Percentiles rank a stretch among this genome's conserved stretches.
Conservation (phyloP, 441 rosid species). For the Breynia disticha region DNA sequence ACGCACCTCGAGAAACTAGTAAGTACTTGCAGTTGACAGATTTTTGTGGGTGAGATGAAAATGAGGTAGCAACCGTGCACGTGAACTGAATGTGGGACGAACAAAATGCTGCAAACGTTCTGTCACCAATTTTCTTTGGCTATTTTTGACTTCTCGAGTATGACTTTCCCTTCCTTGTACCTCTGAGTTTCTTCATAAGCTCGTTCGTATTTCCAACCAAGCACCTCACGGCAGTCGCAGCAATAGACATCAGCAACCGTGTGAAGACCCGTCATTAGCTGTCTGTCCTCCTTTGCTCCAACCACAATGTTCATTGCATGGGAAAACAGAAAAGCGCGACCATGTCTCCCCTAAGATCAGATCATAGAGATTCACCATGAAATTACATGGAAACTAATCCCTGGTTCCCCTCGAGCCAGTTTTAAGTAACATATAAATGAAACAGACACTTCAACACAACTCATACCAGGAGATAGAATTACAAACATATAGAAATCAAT, state of each 20-base stretch:
- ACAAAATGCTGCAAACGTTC: constrained; percentile 9
- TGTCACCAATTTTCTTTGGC: constrained; percentile 47
- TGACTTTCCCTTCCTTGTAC: constrained; percentile 69
- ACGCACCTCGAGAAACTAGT: constrained; percentile 11
- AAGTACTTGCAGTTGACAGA: constrained; percentile 19
- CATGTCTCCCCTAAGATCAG: constrained; percentile 45
- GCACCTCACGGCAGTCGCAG: constrained; percentile 41
- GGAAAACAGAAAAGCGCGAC: constrained; percentile 58
- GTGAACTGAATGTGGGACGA: constrained; percentile 8
- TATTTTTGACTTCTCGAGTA: constrained; percentile 55
- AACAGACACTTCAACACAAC: too few relatives aligned
- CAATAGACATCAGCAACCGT: constrained; percentile 56
- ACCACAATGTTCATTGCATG: constrained; percentile 49
- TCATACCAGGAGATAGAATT: too few relatives aligned
- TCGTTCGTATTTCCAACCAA: constrained; percentile 72
- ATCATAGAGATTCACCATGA: background rate
- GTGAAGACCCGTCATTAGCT: constrained; percentile 58
- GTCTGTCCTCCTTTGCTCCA: constrained; percentile 56
- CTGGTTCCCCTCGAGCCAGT: too few relatives aligned
- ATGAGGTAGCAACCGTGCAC: constrained; percentile 10
- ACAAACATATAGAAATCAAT: too few relatives aligned
- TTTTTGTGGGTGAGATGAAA: constrained; percentile 9
- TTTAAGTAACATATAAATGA: too few relatives aligned
- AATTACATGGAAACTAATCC: too few relatives aligned
- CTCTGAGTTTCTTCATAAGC: constrained; percentile 55